Percentiles rank a stretch among this genome's conserved stretches.
These are phyloP conservation scores for Neurospora sp. DNA, from an alignment of 2,329 filamentous ascomycete genomes.

Conservation along the genomic window DNA sequence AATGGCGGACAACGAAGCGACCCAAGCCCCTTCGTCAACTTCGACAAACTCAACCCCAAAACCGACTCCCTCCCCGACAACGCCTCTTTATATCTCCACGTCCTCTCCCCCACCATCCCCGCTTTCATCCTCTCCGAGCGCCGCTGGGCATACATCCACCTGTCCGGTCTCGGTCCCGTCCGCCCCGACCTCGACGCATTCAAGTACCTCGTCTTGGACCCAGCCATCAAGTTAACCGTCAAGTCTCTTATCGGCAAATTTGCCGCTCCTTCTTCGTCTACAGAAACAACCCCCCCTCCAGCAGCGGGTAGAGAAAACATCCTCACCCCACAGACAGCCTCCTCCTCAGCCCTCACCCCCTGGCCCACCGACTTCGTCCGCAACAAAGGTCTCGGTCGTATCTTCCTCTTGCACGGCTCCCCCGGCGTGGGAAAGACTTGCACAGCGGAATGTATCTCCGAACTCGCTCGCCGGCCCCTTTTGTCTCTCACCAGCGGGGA, in stretches of 20 bases:
- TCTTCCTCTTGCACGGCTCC: slow-evolving; percentile 41
- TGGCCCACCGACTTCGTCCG: slow-evolving; percentile 39
- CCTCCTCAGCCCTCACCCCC: slow-evolving; percentile 28
- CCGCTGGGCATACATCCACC: slow-evolving; percentile 30
- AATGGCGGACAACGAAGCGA: slow-evolving; percentile 9
- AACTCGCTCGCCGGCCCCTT: slow-evolving; percentile 39
- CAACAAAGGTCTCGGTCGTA: slow-evolving; percentile 40
- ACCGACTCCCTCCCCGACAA: slow-evolving; percentile 26
- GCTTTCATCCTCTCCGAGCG: slow-evolving; percentile 36
- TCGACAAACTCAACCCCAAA: slow-evolving; percentile 30
- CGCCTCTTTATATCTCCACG: slow-evolving; percentile 14
- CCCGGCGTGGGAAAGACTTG: slow-evolving; percentile 49
- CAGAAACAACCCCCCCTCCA: neutral
- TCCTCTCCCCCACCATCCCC: slow-evolving; percentile 33
- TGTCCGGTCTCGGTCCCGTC: slow-evolving; percentile 30
- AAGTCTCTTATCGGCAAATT: slow-evolving; percentile 38
- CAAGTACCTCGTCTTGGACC: slow-evolving; percentile 39
- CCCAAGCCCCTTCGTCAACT: slow-evolving; percentile 27
- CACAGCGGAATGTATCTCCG: slow-evolving; percentile 44
- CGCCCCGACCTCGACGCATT: slow-evolving; percentile 37
- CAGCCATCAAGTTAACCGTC: slow-evolving; percentile 37
- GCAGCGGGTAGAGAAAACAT: neutral
- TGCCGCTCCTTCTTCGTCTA: slow-evolving; percentile 13
- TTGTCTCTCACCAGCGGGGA: slow-evolving; percentile 41
- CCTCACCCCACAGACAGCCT: slow-evolving; percentile 10